phyloP scores from a whole-genome alignment of 1,284 basidiomycete genomes.

The Apiotrichum akiyoshidainum region DNA sequence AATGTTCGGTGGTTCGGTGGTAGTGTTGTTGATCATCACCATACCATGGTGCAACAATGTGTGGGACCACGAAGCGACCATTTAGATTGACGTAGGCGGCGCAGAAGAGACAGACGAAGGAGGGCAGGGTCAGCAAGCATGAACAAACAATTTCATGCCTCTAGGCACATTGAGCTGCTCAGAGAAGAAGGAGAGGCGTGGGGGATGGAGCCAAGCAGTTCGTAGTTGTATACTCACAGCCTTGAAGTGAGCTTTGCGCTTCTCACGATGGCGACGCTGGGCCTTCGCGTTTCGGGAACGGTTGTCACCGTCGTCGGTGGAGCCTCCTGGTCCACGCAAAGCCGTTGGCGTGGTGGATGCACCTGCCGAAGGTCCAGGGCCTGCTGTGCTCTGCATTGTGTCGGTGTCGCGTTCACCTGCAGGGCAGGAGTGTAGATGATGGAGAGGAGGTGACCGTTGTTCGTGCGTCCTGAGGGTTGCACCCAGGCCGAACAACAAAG shows the following conservation, averaged over 20 bases:
- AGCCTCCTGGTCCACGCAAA: constrained; percentile 2
- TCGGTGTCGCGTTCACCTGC: no score
- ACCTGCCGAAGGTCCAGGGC: not conserved
- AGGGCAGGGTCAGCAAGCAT: not conserved
- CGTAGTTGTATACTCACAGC: constrained; percentile 57
- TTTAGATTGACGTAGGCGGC: constrained; percentile 4
- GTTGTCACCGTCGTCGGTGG: constrained; percentile 42
- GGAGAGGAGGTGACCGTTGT: no score
- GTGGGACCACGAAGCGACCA: not conserved
- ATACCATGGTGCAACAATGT: no score
- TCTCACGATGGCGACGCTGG: constrained; percentile 83
- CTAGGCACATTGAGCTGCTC: not conserved
- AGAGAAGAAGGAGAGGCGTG: no score
- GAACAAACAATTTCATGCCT: not conserved
- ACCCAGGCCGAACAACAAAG: no score
- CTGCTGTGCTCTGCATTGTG: constrained; percentile 6
- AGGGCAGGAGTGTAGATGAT: not conserved
- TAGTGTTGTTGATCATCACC: not conserved
- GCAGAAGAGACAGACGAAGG: not conserved
- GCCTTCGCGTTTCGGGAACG: constrained; percentile 72
- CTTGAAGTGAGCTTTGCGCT: constrained; percentile 88
- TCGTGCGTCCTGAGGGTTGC: no score
- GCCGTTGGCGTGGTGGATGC: constrained; percentile 5
- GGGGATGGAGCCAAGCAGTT: not conserved
- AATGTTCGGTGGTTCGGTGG: not conserved